Conservation (phyloP, 2,329 filamentous ascomycete genomes). For the Pseudonectria buxi region DNA sequence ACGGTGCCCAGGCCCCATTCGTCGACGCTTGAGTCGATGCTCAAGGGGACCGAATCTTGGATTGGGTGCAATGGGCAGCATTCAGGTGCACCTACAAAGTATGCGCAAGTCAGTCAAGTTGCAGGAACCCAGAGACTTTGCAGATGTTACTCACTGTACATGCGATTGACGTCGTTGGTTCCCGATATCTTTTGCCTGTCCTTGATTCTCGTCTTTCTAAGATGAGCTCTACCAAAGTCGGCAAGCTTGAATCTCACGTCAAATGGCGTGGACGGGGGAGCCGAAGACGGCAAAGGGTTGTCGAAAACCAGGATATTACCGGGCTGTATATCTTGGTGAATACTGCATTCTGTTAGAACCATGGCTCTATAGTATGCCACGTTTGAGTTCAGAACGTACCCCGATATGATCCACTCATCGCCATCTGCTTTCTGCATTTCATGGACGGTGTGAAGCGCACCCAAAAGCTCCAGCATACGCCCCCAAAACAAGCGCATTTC, state of each 20-base stretch:
- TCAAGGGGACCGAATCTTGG: background rate
- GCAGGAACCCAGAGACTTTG: too few relatives aligned
- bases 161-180: slow-evolving; percentile 3
- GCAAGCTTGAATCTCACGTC: slow-evolving; percentile 4
- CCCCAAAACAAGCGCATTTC: background rate
- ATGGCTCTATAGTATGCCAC: too few relatives aligned
- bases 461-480: background rate
- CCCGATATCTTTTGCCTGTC: too few relatives aligned
- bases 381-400: too few relatives aligned
- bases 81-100: slow-evolving; percentile 5
- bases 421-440: too few relatives aligned
- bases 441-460: background rate
- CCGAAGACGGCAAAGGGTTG: background rate
- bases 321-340: slow-evolving; percentile 10
- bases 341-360: too few relatives aligned
- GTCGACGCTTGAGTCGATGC: background rate
- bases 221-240: slow-evolving; percentile 6
- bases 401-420: too few relatives aligned
- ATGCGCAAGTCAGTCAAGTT: background rate
- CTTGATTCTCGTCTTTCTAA: too few relatives aligned
- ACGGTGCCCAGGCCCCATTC: slow-evolving; percentile 8
- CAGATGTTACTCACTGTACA: slow-evolving; percentile 12
- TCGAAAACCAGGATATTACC: slow-evolving; percentile 10
- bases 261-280: too few relatives aligned
- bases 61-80: background rate